Evolutionary conservation across 352 stramenopile genomes (phyloP).

Genomic region (Pythium pyrilobum): DNA sequence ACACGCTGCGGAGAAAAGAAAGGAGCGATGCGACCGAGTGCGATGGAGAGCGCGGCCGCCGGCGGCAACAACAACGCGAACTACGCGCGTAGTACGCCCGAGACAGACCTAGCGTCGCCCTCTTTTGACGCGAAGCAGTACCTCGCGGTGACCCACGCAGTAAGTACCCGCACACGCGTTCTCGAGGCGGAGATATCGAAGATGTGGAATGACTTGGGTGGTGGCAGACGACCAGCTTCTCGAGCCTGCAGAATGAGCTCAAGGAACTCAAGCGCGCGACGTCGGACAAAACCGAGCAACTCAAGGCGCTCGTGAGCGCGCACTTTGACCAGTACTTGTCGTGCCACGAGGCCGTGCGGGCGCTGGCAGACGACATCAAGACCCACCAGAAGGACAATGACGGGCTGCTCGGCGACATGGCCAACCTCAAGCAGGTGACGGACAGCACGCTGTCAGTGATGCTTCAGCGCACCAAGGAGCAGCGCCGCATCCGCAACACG

Average conservation of each 20-base stretch:
- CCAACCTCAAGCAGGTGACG: constrained; percentile 47
- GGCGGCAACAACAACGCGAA: neutral
- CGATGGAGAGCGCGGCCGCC: constrained; percentile 7
- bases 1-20: neutral
- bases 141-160: constrained; percentile 57
- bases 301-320: constrained; percentile 72
- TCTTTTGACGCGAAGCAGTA: constrained; percentile 57
- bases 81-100: constrained; percentile 11
- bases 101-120: constrained; percentile 56
- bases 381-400: constrained; percentile 57
- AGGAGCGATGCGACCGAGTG: constrained; percentile 14
- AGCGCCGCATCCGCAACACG: constrained; percentile 71
- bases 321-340: constrained; percentile 84
- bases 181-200: no score
- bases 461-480: constrained; percentile 66
- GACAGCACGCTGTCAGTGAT: constrained; percentile 73
- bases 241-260: constrained; percentile 56
- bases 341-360: constrained; percentile 71
- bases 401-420: constrained; percentile 43
- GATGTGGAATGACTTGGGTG: no score
- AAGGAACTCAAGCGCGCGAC: constrained; percentile 63
- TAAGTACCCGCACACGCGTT: no score
- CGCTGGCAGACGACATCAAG: constrained; percentile 54
- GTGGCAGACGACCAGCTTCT: constrained; percentile 51
- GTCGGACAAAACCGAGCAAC: constrained; percentile 79